phyloP scores from a whole-genome alignment of 1,284 basidiomycete species.

The Porphyrellus sp. region DNA sequence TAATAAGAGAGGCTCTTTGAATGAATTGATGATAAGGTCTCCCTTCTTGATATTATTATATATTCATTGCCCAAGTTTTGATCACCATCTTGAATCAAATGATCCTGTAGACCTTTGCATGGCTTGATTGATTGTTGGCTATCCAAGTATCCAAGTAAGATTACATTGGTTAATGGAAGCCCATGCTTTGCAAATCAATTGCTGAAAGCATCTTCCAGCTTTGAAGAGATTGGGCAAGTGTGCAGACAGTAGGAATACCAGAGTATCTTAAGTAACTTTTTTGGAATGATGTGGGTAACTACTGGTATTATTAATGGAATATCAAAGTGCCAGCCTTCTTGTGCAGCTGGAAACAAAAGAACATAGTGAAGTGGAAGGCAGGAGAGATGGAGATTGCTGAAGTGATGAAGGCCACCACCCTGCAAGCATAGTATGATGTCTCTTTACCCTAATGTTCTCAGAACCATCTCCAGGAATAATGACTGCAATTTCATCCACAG shows the following conservation, averaged over 20 bases:
- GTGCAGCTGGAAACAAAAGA: conserved; percentile 40
- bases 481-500: conserved; percentile 18
- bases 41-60: not conserved
- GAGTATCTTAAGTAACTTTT: conserved; percentile 15
- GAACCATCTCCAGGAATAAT: conserved; percentile 14
- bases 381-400: conserved; percentile 24
- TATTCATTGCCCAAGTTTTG: conserved; percentile 2
- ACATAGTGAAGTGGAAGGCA: conserved; percentile 41
- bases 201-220: conserved; percentile 38
- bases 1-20: not conserved
- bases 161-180: conserved; percentile 35
- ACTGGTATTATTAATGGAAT: conserved; percentile 14
- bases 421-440: not conserved
- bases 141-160: conserved; percentile 31
- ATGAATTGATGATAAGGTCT: not conserved
- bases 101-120: conserved; percentile 12
- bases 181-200: conserved; percentile 21
- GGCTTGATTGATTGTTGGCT: conserved; percentile 39
- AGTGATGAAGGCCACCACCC: not conserved
- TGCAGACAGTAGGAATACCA: conserved; percentile 20
- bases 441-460: not conserved
- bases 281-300: not conserved
- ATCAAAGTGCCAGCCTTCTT: conserved; percentile 29
- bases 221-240: conserved; percentile 30
- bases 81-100: not conserved